These are phyloP conservation scores for Eutrema yunnanense DNA, from an alignment of 345 rosid species.

Conservation along the genomic window DNA sequence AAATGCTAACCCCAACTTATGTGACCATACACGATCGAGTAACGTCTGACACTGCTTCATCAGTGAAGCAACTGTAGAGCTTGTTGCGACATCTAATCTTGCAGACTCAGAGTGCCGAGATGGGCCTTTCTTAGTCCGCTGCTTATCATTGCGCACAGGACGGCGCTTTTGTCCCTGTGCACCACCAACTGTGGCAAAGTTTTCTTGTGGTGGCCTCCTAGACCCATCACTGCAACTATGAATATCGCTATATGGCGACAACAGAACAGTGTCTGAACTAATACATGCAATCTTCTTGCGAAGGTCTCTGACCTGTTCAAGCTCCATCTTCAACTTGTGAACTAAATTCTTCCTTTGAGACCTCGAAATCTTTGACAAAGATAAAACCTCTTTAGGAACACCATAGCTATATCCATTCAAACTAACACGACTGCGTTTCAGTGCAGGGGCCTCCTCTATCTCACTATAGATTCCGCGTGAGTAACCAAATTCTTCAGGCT, in stretches of 20 bases:
- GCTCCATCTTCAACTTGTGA: slow-evolving; percentile 57
- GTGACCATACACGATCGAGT: slow-evolving; percentile 55
- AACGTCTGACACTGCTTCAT: slow-evolving; percentile 71
- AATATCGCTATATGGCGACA: slow-evolving; percentile 53
- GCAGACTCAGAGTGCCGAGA: slow-evolving; percentile 28
- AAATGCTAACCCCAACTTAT: slow-evolving; percentile 61
- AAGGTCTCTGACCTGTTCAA: slow-evolving; percentile 60
- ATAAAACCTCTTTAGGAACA: slow-evolving; percentile 48
- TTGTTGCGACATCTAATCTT: slow-evolving; percentile 28
- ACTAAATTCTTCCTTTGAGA: slow-evolving; percentile 52
- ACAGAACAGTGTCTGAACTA: slow-evolving; percentile 30
- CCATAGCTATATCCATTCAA: slow-evolving; percentile 40
- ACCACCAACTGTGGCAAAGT: slow-evolving; percentile 29
- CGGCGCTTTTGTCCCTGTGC: slow-evolving; percentile 51
- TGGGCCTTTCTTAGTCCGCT: slow-evolving; percentile 38
- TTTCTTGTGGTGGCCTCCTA: slow-evolving; percentile 42
- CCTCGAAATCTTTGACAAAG: slow-evolving; percentile 57
- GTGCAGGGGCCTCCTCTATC: slow-evolving; percentile 50
- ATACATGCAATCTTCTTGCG: slow-evolving; percentile 48
- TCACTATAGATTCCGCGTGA: slow-evolving; percentile 48
- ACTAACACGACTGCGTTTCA: slow-evolving; percentile 53
- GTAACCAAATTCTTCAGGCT: slow-evolving; percentile 69
- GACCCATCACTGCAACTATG: slow-evolving; percentile 65
- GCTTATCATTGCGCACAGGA: slow-evolving; percentile 38
- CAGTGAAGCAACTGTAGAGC: slow-evolving; percentile 27